Conservation (phyloP, 192 early-diverging fungal species). For the Coemansia sp. region DNA sequence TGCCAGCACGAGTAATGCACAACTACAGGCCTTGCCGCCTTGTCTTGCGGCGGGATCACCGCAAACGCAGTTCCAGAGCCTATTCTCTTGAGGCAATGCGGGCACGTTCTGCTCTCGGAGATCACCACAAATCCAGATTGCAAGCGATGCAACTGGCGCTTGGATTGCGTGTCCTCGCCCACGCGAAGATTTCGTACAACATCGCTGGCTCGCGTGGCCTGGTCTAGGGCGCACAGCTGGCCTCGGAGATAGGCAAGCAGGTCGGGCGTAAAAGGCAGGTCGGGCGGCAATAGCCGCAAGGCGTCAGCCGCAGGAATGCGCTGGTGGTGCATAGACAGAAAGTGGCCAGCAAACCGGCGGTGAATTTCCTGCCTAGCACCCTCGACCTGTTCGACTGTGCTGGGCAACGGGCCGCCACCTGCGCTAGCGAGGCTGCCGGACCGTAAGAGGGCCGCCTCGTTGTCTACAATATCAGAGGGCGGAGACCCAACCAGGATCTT, state of each 20-base stretch:
- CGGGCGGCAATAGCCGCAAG: conserved; percentile 44
- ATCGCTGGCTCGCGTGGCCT: conserved; percentile 32
- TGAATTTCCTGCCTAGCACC: conserved; percentile 17
- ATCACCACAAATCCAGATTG: conserved; percentile 35
- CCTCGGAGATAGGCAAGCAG: conserved; percentile 56
- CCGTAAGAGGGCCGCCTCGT: conserved; percentile 15
- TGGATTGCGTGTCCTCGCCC: conserved; percentile 43
- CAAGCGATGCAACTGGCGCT: conserved; percentile 27
- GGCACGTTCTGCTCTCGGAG: conserved; percentile 44
- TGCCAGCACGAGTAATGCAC: conserved; percentile 57
- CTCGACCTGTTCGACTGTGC: conserved; percentile 12
- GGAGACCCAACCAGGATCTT: conserved; percentile 31
- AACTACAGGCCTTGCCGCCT: conserved; percentile 17
- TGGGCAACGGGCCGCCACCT: neutral
- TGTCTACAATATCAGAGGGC: conserved; percentile 35
- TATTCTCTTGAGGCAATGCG: conserved; percentile 56
- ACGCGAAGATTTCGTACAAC: conserved; percentile 35
- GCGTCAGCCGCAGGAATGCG: conserved; percentile 36
- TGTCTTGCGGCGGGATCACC: conserved; percentile 25
- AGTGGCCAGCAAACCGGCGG: conserved; percentile 35
- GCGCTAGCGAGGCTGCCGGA: neutral
- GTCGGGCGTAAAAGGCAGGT: conserved; percentile 46
- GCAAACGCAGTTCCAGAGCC: conserved; percentile 51
- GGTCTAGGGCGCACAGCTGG: conserved; percentile 51
- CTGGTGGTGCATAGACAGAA: conserved; percentile 34